Evolutionary conservation across 371 early-diverging fungal species (phyloP).

Genomic region (Mortierella sp.): DNA sequence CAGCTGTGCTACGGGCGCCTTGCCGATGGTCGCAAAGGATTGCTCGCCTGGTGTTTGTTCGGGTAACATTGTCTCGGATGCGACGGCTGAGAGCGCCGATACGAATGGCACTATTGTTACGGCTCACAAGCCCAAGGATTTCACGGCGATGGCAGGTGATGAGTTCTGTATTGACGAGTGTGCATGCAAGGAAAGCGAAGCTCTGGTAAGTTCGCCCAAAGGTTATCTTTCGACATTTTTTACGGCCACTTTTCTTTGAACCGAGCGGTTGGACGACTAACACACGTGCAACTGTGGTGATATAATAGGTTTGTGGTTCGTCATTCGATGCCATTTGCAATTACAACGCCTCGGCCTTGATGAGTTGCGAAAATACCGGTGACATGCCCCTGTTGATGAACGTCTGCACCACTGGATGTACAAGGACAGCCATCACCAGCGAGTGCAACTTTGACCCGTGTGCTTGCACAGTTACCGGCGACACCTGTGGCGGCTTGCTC

Average conservation of each 20-base stretch:
- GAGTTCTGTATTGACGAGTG: constrained; percentile 17
- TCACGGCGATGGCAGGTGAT: background rate
- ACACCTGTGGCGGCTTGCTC: background rate
- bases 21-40: background rate
- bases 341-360: background rate
- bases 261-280: too few relatives aligned
- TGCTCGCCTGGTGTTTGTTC: background rate
- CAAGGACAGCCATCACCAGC: background rate
- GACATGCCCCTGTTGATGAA: background rate
- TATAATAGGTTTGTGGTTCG: background rate
- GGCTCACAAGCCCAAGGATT: background rate
- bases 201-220: background rate
- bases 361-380: background rate
- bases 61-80: background rate
- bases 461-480: background rate
- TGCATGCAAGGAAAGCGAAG: background rate
- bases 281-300: background rate
- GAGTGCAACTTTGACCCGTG: background rate
- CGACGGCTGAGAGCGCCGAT: background rate
- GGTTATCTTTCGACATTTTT: too few relatives aligned
- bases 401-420: background rate
- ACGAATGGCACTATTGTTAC: background rate
- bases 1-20: constrained; percentile 9
- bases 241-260: too few relatives aligned
- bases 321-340: background rate